Conservation (phyloP, 176 grass and related monocot species). For the Canna indica region DNA sequence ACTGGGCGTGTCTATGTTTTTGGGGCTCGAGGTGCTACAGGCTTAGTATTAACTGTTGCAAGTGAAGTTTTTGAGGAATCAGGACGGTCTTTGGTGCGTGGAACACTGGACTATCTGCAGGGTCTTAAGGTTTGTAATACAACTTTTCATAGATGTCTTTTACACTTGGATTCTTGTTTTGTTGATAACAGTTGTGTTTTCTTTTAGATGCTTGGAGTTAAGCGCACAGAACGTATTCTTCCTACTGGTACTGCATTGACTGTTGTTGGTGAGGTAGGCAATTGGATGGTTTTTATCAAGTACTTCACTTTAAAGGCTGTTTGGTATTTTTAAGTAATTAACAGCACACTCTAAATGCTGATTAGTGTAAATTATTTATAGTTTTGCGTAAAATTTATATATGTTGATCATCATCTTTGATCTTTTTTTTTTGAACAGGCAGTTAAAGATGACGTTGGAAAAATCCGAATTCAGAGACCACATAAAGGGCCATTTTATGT, state of each 20-base stretch:
- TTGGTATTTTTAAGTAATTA: not conserved
- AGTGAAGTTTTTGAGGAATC: constrained; percentile 99
- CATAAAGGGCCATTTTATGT: constrained; percentile 96
- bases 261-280: constrained; percentile 86
- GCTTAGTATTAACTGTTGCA: constrained; percentile 77
- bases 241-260: constrained; percentile 87
- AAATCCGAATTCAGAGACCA: constrained; percentile 70
- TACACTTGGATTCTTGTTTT: not conserved
- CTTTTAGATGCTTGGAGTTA: constrained; percentile 92
- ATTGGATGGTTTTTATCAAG: not conserved
- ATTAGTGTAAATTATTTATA: too few relatives aligned
- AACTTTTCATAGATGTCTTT: not conserved
- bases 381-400: not conserved
- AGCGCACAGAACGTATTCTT: constrained; percentile 88
- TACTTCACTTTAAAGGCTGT: not conserved
- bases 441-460: constrained; percentile 94
- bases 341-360: not conserved
- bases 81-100: constrained; percentile 78
- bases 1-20: constrained; percentile 70
- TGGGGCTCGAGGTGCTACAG: constrained; percentile 71
- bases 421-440: constrained; percentile 49
- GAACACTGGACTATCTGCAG: constrained; percentile 97
- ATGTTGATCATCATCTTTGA: not conserved
- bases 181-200: constrained; percentile 1
- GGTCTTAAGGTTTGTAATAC: constrained; percentile 78